Percentiles rank a stretch among this genome's conserved stretches.
phyloP scores from a whole-genome alignment of 2,329 filamentous ascomycete genomes.

The Dendrostoma leiphaemia region DNA sequence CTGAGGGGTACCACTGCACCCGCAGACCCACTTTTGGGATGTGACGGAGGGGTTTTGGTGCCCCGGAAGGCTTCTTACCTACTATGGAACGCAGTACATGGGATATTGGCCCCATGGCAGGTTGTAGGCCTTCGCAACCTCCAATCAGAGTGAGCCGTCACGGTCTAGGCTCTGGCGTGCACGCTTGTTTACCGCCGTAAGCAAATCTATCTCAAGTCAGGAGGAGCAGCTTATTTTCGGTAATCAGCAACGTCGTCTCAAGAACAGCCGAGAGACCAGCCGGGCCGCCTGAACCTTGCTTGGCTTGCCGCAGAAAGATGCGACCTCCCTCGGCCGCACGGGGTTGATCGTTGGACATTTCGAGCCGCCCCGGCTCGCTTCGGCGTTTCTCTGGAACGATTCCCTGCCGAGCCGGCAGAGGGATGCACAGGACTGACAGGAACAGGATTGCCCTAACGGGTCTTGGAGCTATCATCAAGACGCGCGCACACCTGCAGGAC shows the following conservation, averaged over 20 bases:
- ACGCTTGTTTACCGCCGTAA: background rate
- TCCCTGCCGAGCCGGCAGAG: slow-evolving; percentile 7
- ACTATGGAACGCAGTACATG: no score
- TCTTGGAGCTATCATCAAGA: background rate
- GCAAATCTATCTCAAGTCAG: background rate
- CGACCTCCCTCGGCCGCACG: background rate
- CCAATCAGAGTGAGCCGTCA: slow-evolving; percentile 1
- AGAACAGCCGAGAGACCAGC: background rate
- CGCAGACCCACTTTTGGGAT: slow-evolving; percentile 4
- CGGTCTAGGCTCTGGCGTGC: background rate
- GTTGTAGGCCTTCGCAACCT: no score
- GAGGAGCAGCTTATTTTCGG: background rate
- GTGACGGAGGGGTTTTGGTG: no score
- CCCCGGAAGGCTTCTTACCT: no score
- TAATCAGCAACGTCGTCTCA: background rate
- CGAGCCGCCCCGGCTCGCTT: background rate
- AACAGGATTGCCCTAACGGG: no score
- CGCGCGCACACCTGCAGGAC: slow-evolving; percentile 1
- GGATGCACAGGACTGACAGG: no score
- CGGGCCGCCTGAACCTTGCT: background rate
- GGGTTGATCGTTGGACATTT: slow-evolving; percentile 11
- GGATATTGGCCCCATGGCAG: no score
- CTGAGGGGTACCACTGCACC: background rate
- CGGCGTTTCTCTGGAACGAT: background rate
- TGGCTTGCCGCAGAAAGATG: background rate